Evolutionary conservation across 495 filamentous ascomycete genomes (phyloP).

Genomic region (Glutinoglossum americanum): DNA sequence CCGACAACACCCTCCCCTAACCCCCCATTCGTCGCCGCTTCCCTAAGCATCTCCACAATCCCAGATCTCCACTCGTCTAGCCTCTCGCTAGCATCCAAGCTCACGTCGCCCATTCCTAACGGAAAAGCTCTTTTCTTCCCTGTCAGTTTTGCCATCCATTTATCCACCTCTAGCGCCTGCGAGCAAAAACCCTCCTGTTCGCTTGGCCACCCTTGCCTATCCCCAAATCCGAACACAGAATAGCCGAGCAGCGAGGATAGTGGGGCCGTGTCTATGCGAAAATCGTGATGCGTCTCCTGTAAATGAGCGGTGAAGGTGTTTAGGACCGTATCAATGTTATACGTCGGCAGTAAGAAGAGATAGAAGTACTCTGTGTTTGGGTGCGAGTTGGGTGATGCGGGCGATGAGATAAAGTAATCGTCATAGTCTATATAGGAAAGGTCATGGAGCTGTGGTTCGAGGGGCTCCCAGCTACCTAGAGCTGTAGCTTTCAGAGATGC

Average conservation of each 20-base stretch:
- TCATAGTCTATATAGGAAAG: conserved; percentile 75
- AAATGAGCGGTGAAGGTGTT: conserved; percentile 65
- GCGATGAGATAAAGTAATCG: conserved; percentile 56
- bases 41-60: conserved; percentile 44
- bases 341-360: conserved; percentile 61
- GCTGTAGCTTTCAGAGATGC: conserved; percentile 8
- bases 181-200: conserved; percentile 81
- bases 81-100: conserved; percentile 38
- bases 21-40: conserved; percentile 36
- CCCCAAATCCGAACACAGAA: conserved; percentile 83
- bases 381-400: conserved; percentile 26
- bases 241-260: conserved; percentile 60
- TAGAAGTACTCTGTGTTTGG: conserved; percentile 38
- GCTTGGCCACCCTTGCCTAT: conserved; percentile 74
- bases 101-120: conserved; percentile 70
- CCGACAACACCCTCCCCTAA: conserved; percentile 63
- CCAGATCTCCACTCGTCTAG: conserved; percentile 60
- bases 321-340: conserved; percentile 79
- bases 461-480: neutral
- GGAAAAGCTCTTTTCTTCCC: conserved; percentile 62
- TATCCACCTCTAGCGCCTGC: conserved; percentile 72
- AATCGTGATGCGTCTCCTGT: conserved; percentile 82
- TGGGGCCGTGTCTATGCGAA: conserved; percentile 79
- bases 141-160: conserved; percentile 86
- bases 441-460: conserved; percentile 35